Evolutionary conservation across 148 eudicot species (phyloP).

Genomic region (Vaccinium vitisidaea): DNA sequence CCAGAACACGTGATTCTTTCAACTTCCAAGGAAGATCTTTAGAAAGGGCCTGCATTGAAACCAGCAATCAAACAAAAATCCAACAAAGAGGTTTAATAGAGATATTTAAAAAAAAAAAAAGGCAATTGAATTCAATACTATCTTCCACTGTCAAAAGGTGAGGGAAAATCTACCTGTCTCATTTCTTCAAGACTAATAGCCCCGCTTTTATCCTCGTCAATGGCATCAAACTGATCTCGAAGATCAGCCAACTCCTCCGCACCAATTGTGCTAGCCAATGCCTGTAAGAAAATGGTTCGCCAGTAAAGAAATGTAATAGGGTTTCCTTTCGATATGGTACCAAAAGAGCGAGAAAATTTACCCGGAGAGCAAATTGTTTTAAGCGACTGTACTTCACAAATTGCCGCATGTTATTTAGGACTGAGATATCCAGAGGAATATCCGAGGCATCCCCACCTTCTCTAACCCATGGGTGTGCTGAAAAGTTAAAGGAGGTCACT

Average conservation of each 20-base stretch:
- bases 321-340: not conserved
- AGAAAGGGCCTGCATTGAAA: conserved; percentile 71
- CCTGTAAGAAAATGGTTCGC: conserved; percentile 40
- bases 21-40: conserved; percentile 94
- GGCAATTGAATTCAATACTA: not conserved
- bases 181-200: conserved; percentile 92
- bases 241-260: conserved; percentile 76
- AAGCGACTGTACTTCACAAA: conserved; percentile 88
- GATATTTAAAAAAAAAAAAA: not conserved
- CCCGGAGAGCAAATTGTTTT: conserved; percentile 95
- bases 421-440: conserved; percentile 91
- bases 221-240: conserved; percentile 93
- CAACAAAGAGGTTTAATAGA: not conserved
- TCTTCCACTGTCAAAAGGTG: not conserved
- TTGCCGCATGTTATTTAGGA: conserved; percentile 79
- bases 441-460: conserved; percentile 94
- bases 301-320: not conserved
- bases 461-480: conserved; percentile 99
- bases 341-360: conserved; percentile 19
- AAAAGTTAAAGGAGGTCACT: conserved; percentile 14
- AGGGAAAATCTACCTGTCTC: conserved; percentile 65
- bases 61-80: not conserved
- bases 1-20: conserved; percentile 79
- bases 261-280: conserved; percentile 81
- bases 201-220: conserved; percentile 89